Base-by-base conservation (phyloP, 495 filamentous ascomycete species). In the Annulohypoxylon stygium region DNA sequence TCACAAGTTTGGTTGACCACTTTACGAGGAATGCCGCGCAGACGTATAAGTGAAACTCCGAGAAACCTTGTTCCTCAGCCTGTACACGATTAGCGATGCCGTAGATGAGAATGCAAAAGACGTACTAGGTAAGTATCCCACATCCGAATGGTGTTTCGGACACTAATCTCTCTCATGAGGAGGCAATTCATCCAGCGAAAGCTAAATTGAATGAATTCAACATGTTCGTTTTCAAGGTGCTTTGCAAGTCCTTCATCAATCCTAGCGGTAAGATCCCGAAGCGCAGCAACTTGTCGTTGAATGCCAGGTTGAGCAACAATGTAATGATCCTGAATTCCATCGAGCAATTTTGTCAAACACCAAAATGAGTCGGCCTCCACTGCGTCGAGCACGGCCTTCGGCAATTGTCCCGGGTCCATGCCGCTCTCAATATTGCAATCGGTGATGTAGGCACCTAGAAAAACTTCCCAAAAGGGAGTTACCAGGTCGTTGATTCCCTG, bases 151-250 rank as follows among this genome's bases (percentile, higher is more conserved):
- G 93, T 97, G 75, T 97, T 98, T 80, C 90, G 92, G 45, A 99
- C 93, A 79, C 91, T 97, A 68, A 99, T 92, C 81, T 99, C 96
- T 69, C 96, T 87, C 96, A 99, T 99, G 73, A 99, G 84, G 68
- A 99, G 87, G 77, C 96, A 99, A 76, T 99, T 99, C 96, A 99
- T 98, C 96, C 96, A 99, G 67, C 96, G 88, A 79, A 99, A 99
- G 79, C 93, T 97, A 78, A 99, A 99, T 78, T 99, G 96, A 80
- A 99, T 98, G 75, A 99, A 99, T 79, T 99, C 97, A 30, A 99
- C 94, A 10, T 92, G 91, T 78, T 98, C 93, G 23, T 87, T 87
- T 75, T 97, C 93, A 16, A 99, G 85, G 77, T 99, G 96, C 68
- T 92, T 94, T 11, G 94, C 93, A 65, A 99, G 86, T 1, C 88